Evolutionary conservation across 257 asterid species (phyloP).

Genomic region (Penstemon newberryi): DNA sequence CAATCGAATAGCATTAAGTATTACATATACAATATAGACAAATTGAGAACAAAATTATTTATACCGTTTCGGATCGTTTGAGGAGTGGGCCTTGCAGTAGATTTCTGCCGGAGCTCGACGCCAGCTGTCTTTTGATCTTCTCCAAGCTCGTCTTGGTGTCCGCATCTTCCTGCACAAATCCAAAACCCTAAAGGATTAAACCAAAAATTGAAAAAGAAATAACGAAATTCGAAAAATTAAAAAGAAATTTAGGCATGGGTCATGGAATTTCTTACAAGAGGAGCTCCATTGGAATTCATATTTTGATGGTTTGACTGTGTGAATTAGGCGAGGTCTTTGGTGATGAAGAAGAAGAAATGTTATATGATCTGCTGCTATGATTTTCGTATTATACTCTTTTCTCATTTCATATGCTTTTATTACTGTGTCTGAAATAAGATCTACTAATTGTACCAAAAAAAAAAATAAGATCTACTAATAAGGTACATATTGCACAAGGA

Average conservation of each 20-base stretch:
- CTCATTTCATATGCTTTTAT: neutral
- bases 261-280: conserved; percentile 40
- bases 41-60: conserved; percentile 17
- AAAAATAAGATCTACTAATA: too few species aligned
- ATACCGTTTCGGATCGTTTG: conserved; percentile 98
- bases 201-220: conserved; percentile 17
- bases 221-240: conserved; percentile 2
- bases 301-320: conserved; percentile 19
- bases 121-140: conserved; percentile 95
- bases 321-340: conserved; percentile 39
- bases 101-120: conserved; percentile 91
- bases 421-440: too few species aligned
- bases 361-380: conserved; percentile 22
- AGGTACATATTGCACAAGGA: too few species aligned
- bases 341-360: conserved; percentile 5
- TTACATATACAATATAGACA: neutral
- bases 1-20: conserved; percentile 16
- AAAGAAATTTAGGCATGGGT: conserved; percentile 5
- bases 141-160: conserved; percentile 92
- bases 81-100: conserved; percentile 94
- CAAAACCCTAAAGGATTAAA: conserved; percentile 21
- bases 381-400: conserved; percentile 16
- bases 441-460: too few species aligned
- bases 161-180: conserved; percentile 58
- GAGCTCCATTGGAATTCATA: conserved; percentile 67